Conservation (phyloP, 768 basidiomycete genomes). For the Boletus rubropictus region DNA sequence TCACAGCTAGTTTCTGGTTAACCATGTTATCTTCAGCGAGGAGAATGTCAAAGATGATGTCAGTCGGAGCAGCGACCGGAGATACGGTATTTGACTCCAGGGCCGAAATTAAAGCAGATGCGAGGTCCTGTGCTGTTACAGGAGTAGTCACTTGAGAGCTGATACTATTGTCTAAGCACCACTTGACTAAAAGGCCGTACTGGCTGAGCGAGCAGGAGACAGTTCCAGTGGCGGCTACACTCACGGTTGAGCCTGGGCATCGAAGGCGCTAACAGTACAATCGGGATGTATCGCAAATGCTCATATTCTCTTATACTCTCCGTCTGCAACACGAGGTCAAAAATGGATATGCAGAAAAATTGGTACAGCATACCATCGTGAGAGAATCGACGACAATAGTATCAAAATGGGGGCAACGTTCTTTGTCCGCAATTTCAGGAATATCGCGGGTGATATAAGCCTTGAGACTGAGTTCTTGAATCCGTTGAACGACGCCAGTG, state of each 20-base stretch:
- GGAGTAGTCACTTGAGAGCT: slow-evolving; percentile 93
- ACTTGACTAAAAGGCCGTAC: slow-evolving; percentile 60
- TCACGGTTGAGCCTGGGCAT: slow-evolving; percentile 70
- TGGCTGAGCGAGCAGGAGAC: slow-evolving; percentile 2
- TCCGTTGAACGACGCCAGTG: slow-evolving; percentile 68
- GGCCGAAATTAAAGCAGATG: slow-evolving; percentile 87
- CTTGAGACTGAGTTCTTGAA: slow-evolving; percentile 73
- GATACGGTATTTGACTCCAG: slow-evolving; percentile 93
- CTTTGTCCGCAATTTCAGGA: slow-evolving; percentile 76
- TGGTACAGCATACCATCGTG: slow-evolving; percentile 55
- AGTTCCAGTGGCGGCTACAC: slow-evolving; percentile 23
- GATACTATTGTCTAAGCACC: slow-evolving; percentile 95
- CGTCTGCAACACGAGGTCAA: slow-evolving; percentile 47
- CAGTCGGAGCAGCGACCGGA: slow-evolving; percentile 79
- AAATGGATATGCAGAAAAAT: not conserved
- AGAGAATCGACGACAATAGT: slow-evolving; percentile 94
- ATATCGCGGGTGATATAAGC: slow-evolving; percentile 73
- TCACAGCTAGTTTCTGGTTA: slow-evolving; percentile 93
- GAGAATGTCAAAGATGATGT: slow-evolving; percentile 85
- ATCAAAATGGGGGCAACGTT: slow-evolving; percentile 82
- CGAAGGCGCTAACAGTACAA: slow-evolving; percentile 81
- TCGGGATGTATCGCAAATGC: slow-evolving; percentile 92
- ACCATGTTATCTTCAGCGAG: slow-evolving; percentile 96
- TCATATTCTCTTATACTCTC: slow-evolving; percentile 88
- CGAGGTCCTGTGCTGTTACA: slow-evolving; percentile 79